phyloP scores from a whole-genome alignment of 2,329 filamentous ascomycete species.

The Penicillium rolfsii region DNA sequence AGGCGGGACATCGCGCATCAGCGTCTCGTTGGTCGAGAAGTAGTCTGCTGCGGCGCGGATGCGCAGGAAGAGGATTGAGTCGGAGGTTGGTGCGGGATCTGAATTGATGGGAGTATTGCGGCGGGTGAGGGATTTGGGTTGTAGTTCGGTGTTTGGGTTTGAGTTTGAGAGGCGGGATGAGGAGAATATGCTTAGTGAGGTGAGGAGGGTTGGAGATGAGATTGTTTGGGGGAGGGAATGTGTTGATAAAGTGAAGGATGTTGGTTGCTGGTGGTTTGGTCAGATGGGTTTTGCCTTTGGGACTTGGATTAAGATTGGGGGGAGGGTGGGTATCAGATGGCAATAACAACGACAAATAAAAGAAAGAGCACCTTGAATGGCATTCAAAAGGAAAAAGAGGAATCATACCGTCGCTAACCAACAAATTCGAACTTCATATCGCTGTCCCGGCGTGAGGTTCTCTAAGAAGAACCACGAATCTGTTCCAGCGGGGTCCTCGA shows the following conservation, averaged over 20 bases:
- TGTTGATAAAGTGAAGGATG: conserved; percentile 71
- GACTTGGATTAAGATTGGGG: neutral
- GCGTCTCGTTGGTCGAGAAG: conserved; percentile 70
- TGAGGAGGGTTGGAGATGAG: conserved; percentile 63
- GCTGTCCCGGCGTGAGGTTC: conserved; percentile 67
- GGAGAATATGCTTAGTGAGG: conserved; percentile 67
- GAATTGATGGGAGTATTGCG: neutral
- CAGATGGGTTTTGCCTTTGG: neutral
- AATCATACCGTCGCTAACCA: conserved; percentile 84
- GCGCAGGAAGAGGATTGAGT: conserved; percentile 70
- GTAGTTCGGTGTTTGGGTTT: neutral
- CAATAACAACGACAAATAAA: no score
- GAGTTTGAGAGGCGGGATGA: conserved; percentile 49
- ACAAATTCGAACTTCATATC: conserved; percentile 91
- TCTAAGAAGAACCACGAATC: conserved; percentile 80
- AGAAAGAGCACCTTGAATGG: no score
- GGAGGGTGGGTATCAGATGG: no score
- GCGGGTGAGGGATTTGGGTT: neutral
- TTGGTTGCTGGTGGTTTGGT: conserved; percentile 71
- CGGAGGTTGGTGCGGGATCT: conserved; percentile 30
- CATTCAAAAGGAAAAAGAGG: neutral
- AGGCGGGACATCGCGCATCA: conserved; percentile 75
- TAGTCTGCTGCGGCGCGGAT: conserved; percentile 81
- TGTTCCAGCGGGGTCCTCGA: conserved; percentile 57
- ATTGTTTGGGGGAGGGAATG: conserved; percentile 66